Evolutionary conservation across 495 filamentous ascomycete genomes (phyloP).

Genomic region (Penicillium atrosanguineum): DNA sequence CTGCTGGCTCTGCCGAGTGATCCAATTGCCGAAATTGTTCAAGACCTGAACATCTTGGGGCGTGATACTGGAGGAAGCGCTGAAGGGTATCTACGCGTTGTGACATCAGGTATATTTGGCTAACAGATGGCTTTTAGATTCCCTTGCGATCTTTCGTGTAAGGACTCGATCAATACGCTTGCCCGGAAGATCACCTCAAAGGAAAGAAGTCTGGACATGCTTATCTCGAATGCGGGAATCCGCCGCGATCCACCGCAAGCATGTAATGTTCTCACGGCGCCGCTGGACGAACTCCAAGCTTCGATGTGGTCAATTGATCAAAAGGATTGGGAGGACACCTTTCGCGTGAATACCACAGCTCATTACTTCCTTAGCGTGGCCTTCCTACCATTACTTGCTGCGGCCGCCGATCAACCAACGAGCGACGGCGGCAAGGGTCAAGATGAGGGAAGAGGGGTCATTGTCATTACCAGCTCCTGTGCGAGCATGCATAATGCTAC

Average conservation of each 20-base stretch:
- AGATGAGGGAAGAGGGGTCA: slow-evolving; percentile 39
- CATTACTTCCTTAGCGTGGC: slow-evolving; percentile 46
- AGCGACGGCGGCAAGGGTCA: slow-evolving; percentile 16
- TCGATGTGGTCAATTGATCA: slow-evolving; percentile 43
- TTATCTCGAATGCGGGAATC: slow-evolving; percentile 47
- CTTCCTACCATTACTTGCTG: slow-evolving; percentile 36
- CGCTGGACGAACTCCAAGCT: slow-evolving; percentile 34
- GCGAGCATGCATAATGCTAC: slow-evolving; percentile 49
- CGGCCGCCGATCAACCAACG: slow-evolving; percentile 20
- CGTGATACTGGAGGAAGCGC: slow-evolving; percentile 29
- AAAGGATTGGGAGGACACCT: slow-evolving; percentile 39
- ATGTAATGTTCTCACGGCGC: slow-evolving; percentile 39
- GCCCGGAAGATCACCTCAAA: slow-evolving; percentile 17
- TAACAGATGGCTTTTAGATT: slow-evolving; percentile 16
- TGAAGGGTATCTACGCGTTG: slow-evolving; percentile 24
- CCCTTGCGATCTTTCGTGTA: slow-evolving; percentile 37
- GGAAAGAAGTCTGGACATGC: slow-evolving; percentile 37
- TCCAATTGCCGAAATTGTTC: slow-evolving; percentile 30
- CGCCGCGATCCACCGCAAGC: slow-evolving; percentile 34
- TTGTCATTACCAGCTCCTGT: slow-evolving; percentile 43
- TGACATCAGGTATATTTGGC: background rate
- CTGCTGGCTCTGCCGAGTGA: slow-evolving; percentile 34
- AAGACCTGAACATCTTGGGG: slow-evolving; percentile 32
- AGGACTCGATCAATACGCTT: slow-evolving; percentile 32
- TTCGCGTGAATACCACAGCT: slow-evolving; percentile 41